phyloP scores from a whole-genome alignment of 2,329 filamentous ascomycete genomes.

The Pseudocercospora pini-densiflorae region DNA sequence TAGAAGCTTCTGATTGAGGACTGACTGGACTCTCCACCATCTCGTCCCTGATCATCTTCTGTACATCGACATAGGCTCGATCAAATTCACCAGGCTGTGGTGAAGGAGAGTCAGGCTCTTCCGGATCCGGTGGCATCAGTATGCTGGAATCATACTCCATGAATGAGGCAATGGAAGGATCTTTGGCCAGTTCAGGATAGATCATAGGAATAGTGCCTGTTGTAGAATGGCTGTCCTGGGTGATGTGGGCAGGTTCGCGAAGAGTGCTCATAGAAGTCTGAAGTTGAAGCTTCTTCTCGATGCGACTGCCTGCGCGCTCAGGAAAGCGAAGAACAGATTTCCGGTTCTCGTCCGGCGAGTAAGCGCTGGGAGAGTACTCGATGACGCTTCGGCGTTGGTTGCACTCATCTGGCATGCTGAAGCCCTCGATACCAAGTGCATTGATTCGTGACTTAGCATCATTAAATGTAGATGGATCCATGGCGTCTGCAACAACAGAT shows the following conservation, averaged over 20 bases:
- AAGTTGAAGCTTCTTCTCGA: slow-evolving; percentile 1
- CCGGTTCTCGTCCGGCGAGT: slow-evolving; percentile 27
- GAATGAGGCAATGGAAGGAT: slow-evolving; percentile 27
- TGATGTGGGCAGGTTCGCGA: slow-evolving; percentile 8
- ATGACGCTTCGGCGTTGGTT: slow-evolving; percentile 21
- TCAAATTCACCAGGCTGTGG: slow-evolving; percentile 7
- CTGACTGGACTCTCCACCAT: not conserved
- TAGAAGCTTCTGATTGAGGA: slow-evolving; percentile 11
- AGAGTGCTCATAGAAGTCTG: not conserved
- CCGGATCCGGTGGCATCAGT: not conserved
- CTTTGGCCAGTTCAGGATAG: slow-evolving; percentile 31
- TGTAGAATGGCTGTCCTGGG: slow-evolving; percentile 19
- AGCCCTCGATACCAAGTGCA: slow-evolving; percentile 37
- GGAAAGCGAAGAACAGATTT: slow-evolving; percentile 7
- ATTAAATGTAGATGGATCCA: slow-evolving; percentile 30
- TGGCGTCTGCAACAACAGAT: slow-evolving; percentile 34
- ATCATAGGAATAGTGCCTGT: slow-evolving; percentile 24
- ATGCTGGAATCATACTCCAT: slow-evolving; percentile 14
- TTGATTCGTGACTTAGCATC: slow-evolving; percentile 36
- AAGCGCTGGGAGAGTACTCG: slow-evolving; percentile 38
- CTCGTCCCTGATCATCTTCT: not conserved
- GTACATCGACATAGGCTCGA: slow-evolving; percentile 15
- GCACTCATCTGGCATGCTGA: slow-evolving; percentile 35
- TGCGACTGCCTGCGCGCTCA: slow-evolving; percentile 8
- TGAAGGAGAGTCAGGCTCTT: not conserved